These are phyloP conservation scores for Thamnidium elegans DNA, from an alignment of 192 early-diverging fungal species.

Conservation along the genomic window DNA sequence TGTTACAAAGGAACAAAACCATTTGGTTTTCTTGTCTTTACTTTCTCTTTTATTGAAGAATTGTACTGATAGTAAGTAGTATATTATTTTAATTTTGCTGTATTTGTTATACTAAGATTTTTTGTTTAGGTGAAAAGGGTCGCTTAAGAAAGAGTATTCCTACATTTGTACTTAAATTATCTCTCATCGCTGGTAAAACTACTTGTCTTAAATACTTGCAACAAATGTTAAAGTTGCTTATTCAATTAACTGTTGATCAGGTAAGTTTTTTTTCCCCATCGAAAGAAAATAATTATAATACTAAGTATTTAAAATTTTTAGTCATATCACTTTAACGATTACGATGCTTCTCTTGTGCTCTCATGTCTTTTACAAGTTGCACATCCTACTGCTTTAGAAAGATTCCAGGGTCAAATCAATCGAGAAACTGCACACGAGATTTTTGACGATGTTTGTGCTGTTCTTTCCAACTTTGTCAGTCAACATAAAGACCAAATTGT, in stretches of 20 bases:
- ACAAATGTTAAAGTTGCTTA: slow-evolving; percentile 35
- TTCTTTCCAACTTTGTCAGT: slow-evolving; percentile 48
- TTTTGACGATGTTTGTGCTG: slow-evolving; percentile 48
- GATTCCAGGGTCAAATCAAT: slow-evolving; percentile 8
- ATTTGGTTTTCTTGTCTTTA: slow-evolving; percentile 11
- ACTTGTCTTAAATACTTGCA: slow-evolving; percentile 33
- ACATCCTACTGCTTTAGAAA: slow-evolving; percentile 3
- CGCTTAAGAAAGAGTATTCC: slow-evolving; percentile 37
- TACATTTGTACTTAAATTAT: slow-evolving; percentile 34
- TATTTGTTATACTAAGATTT: too few species aligned
- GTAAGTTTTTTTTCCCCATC: slow-evolving; percentile 12
- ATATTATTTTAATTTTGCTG: neutral
- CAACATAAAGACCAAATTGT: slow-evolving; percentile 50
- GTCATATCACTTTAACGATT: slow-evolving; percentile 38
- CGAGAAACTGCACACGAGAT: slow-evolving; percentile 35
- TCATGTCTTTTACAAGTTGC: slow-evolving; percentile 28
- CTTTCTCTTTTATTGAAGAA: slow-evolving; percentile 20
- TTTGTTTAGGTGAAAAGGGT: slow-evolving; percentile 40
- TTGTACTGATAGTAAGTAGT: slow-evolving; percentile 20
- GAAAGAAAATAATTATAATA: too few species aligned
- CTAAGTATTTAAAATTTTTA: slow-evolving; percentile 14
- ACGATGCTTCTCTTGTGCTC: slow-evolving; percentile 45
- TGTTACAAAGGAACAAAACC: neutral
- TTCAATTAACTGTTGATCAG: slow-evolving; percentile 35
- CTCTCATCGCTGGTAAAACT: slow-evolving; percentile 39